Base-by-base conservation (phyloP, 2,329 filamentous ascomycete species). In the Aspergillus candidus region DNA sequence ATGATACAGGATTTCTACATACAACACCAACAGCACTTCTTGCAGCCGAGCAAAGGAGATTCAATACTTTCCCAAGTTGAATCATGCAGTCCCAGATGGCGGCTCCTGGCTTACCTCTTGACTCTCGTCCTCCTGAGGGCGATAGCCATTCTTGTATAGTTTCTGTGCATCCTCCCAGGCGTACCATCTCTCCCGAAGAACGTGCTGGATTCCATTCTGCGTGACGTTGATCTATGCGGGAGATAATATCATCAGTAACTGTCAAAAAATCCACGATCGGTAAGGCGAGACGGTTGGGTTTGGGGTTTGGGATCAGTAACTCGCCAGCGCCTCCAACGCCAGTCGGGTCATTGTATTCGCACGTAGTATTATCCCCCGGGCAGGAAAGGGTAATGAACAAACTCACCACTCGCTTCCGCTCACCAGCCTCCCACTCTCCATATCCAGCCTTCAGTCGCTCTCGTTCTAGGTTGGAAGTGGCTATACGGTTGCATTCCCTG, bases 401-500 rank as follows among this genome's bases (percentile, higher is more conserved):
- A 72, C 81, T 62, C 73, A 95, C 89, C 71, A 76, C 74, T 38
- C 67, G 67, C 46, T 88, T 78, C 51, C 93, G 79, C 35, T 69
- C 61, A 14, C 74, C 69, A 35, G 78, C 73, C 70, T 94, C 87
- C 35, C 72, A 72, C 18, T 83, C 77, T 54, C 91, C 91, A 59
- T 86, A 93, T 22, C 84, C 82, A 38, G 87, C 75, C 52, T 83
- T 74, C 43, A 86, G 62, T 54, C 84, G 78, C 27, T 72, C 61
- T 57, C 87, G 77, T 72, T 94, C 88, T 45, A 75, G 67, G 41
- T 75, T 75, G 54, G 84, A 82, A 27, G 94, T 97, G n/a, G 81
- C 76, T 56, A 97, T 80, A 55, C 87, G 80, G 70, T 98, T 98
- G 58, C 86, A 77, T 72, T 98, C 93, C 71, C 87, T 89, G 48